Percentiles rank a stretch among this genome's conserved stretches.
phyloP scores from a whole-genome alignment of 2,329 filamentous ascomycete genomes.

The Nannizziopsis barbatae region DNA sequence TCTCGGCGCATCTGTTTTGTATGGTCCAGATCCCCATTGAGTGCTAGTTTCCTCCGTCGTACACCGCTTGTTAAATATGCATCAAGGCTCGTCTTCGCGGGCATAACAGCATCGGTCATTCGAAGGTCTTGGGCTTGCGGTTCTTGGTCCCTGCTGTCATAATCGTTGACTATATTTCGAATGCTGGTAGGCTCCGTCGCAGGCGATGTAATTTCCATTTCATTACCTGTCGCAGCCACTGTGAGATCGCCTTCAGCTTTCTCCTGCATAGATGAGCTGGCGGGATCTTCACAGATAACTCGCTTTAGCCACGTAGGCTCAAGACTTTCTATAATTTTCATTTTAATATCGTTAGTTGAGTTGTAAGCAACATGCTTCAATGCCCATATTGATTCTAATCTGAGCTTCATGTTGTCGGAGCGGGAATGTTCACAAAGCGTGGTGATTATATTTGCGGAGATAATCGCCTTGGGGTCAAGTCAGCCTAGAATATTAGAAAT shows the following conservation, averaged over 20 bases:
- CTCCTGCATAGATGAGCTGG: slow-evolving; percentile 21
- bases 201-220: slow-evolving; percentile 19
- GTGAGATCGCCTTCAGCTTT: slow-evolving; percentile 24
- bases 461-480: slow-evolving; percentile 47
- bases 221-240: slow-evolving; percentile 17
- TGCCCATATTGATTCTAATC: slow-evolving; percentile 82
- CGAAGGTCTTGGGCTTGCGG: slow-evolving; percentile 24
- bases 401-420: slow-evolving; percentile 64
- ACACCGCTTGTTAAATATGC: slow-evolving; percentile 31
- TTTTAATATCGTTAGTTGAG: slow-evolving; percentile 60
- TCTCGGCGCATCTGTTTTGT: slow-evolving; percentile 59
- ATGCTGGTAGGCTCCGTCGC: slow-evolving; percentile 46
- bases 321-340: slow-evolving; percentile 64
- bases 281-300: slow-evolving; percentile 54
- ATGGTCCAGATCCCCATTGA: slow-evolving; percentile 58
- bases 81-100: slow-evolving; percentile 32
- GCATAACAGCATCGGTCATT: slow-evolving; percentile 30
- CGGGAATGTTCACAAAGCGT: slow-evolving; percentile 75
- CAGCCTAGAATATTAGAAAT: neutral
- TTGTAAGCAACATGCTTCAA: slow-evolving; percentile 79
- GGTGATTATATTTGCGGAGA: slow-evolving; percentile 61
- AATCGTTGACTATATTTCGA: slow-evolving; percentile 39
- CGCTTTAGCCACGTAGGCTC: slow-evolving; percentile 69
- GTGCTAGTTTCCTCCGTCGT: slow-evolving; percentile 31
- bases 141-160: slow-evolving; percentile 15